Evolutionary conservation across 306 rosid species (phyloP), one percentile per base, ranked within the genome.

Genomic region (Glycine tomentella): DNA sequence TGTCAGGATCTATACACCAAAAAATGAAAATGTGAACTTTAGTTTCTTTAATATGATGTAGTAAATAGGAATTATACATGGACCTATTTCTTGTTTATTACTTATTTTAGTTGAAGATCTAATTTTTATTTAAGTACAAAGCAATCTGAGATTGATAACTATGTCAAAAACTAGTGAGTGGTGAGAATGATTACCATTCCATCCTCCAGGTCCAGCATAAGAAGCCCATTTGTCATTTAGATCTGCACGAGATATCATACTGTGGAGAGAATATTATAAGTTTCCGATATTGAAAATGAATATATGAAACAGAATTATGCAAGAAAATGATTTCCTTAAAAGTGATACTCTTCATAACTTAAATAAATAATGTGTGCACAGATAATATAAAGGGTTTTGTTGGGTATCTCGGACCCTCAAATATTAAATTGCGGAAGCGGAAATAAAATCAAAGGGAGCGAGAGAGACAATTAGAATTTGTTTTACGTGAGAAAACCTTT

Each of bases 131-230:
- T 5, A 31, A 42, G 25, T 25, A 52, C 13, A 7, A 8, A 48
- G 12, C 33, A 57, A 51, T 69, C 33, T 61, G 12, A 31, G 44
- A 59, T 8, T 69, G 76, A 56, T 69, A 7, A 67, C 6, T 74
- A 10, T 63, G 62, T 55, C 8, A 3, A 46, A 6, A 73, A 34
- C 12, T 46, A 69, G 44, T 74, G 31, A 44, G 16, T 3, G 10
- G 46, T 66, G 72, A 53, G 50, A 8, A 58, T 17, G 5, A 45
- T 82, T 87, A 91, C 96, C 97, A 81, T 93, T 93, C 97, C 97
- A 93, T 56, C 93, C 94, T 53, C 96, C 94, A 55, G 94, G 96
- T 84, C 87, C 87, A 65, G 96, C 97, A 77, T 86, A 89, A 33
- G 94, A 87, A 71, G 97, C 94, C 96, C 97, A 93, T 81, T 69